Percentiles rank a stretch among this genome's conserved stretches.
Evolutionary conservation across 345 rosid species (phyloP).

Genomic region (Odontarrhena argentea): DNA sequence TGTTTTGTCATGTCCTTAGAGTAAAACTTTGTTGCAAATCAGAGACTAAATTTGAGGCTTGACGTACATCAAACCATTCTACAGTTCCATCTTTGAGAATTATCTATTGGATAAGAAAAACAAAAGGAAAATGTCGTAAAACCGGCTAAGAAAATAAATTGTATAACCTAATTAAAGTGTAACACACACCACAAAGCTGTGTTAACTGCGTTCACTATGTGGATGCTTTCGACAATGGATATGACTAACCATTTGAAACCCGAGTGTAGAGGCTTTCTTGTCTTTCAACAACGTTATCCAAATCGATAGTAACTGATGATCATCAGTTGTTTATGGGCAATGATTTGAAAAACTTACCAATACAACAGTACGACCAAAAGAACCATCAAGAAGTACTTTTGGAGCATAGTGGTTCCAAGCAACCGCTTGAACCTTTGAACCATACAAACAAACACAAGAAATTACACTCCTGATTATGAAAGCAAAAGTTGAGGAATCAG

Average conservation of each 20-base stretch:
- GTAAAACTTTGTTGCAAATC: constrained; percentile 60
- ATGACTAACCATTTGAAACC: constrained; percentile 68
- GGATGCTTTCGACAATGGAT: constrained; percentile 81
- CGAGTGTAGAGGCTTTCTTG: constrained; percentile 61
- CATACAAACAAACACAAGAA: not conserved
- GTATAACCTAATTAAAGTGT: too few relatives aligned
- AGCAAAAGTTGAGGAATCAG: constrained; percentile 21
- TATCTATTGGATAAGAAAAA: constrained; percentile 42
- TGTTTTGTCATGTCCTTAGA: constrained; percentile 61
- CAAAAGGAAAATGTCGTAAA: not conserved
- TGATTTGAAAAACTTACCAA: constrained; percentile 53
- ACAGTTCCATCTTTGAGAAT: constrained; percentile 85
- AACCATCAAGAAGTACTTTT: constrained; percentile 88
- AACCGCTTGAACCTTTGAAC: constrained; percentile 78
- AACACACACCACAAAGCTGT: constrained; percentile 69
- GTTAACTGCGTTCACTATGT: constrained; percentile 47
- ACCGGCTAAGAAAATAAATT: too few relatives aligned
- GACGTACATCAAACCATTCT: constrained; percentile 60
- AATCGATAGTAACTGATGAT: too few relatives aligned
- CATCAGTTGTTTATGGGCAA: too few relatives aligned
- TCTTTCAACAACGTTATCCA: constrained; percentile 56
- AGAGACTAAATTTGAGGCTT: constrained; percentile 28
- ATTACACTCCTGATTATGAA: constrained; percentile 32
- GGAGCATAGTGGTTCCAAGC: constrained; percentile 81
- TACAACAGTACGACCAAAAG: constrained; percentile 68